These are phyloP conservation scores for Pelargonium cotyledonis DNA, from an alignment of 441 rosid species.

Conservation along the genomic window DNA sequence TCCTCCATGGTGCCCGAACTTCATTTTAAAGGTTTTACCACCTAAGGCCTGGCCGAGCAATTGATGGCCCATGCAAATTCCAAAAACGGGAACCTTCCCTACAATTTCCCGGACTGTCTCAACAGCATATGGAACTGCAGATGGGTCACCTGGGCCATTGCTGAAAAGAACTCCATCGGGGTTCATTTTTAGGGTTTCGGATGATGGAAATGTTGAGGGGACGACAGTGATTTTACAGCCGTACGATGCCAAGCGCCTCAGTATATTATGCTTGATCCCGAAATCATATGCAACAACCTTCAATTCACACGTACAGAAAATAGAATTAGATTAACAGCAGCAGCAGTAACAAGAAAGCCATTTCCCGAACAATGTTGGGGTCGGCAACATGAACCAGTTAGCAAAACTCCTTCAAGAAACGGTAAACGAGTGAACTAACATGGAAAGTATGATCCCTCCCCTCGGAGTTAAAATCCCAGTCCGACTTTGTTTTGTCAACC, in stretches of 20 bases:
- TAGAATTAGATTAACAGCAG: constrained; percentile 9
- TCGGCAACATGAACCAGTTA: no score
- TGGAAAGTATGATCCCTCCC: constrained; percentile 36
- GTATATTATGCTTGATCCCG: constrained; percentile 85
- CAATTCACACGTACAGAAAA: constrained; percentile 20
- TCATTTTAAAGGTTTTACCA: constrained; percentile 89
- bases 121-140: constrained; percentile 89
- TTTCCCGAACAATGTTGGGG: no score
- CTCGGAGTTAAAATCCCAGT: constrained; percentile 63
- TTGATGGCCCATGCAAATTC: constrained; percentile 97
- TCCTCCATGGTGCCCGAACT: constrained; percentile 96
- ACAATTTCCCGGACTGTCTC: constrained; percentile 67
- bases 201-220: constrained; percentile 80
- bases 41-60: constrained; percentile 91
- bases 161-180: constrained; percentile 92
- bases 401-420: not conserved
- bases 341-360: no score
- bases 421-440: constrained; percentile 38
- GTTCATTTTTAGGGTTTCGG: constrained; percentile 62
- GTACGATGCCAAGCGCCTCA: constrained; percentile 74
- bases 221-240: constrained; percentile 85
- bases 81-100: constrained; percentile 83
- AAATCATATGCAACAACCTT: constrained; percentile 85
- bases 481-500: constrained; percentile 57
- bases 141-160: constrained; percentile 95